Conservation (phyloP, 2,329 filamentous ascomycete genomes). For the Microdochium bolleyi region DNA sequence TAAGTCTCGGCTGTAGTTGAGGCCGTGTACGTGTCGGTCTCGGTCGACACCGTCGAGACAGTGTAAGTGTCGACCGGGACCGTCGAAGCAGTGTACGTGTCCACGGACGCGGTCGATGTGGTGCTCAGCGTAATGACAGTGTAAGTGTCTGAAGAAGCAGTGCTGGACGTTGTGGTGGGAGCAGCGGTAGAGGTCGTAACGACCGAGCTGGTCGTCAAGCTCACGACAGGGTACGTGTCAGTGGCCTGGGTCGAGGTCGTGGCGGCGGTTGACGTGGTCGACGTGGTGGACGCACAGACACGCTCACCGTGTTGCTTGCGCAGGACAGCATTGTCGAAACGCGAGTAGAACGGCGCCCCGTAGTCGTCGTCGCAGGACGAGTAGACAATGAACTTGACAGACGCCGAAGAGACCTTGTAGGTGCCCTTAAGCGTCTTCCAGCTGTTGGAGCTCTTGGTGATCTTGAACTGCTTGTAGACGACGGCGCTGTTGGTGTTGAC, state of each 20-base stretch:
- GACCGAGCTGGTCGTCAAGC: not conserved
- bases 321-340: not conserved
- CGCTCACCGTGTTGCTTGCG: not conserved
- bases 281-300: not conserved
- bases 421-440: not conserved
- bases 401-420: not conserved
- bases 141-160: not conserved
- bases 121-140: not conserved
- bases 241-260: not conserved
- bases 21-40: no score
- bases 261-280: not conserved
- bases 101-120: not conserved
- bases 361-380: not conserved
- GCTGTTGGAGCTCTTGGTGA: not conserved
- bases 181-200: no score
- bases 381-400: not conserved
- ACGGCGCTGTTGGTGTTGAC: not conserved
- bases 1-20: no score
- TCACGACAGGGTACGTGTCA: not conserved
- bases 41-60: no score
- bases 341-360: not conserved
- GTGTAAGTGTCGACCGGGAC: no score
- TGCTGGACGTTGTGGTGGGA: no score
- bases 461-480: not conserved
- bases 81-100: not conserved